Evolutionary conservation across 1,284 basidiomycete genomes (phyloP), one percentile per base, ranked within the genome.

Genomic region (Peniophora sp.): DNA sequence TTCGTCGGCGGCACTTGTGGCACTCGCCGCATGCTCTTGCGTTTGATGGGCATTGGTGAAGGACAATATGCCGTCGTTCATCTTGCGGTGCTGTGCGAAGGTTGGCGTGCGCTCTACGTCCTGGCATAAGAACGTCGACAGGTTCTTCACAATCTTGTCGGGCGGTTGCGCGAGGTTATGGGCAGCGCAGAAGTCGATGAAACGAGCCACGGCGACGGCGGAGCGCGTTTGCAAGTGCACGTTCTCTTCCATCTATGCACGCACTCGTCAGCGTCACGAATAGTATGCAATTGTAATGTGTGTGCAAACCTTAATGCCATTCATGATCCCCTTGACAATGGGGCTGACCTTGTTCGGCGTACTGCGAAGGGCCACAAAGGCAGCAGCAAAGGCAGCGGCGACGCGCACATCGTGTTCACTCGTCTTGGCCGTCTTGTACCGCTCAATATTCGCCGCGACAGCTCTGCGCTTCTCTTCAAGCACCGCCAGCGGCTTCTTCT

Each of bases 301-400:
- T 14, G 24, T 23, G 53, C 74, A 49, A 47, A 89, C 92, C 80
- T 98, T 99, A 72, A 99, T 88, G 35, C 93, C 92, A 57, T 96
- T 97, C 89, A 98, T 99, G 57, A 99, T 85, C 36, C 92, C 93
- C 67, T 97, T 93, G 49, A 99, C 94, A 44, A 99, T 85, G 0
- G 90, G 96, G 57, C 93, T 97, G 55, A 99, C 85, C 71, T 98
- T 99, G 55, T 92, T 82, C 0, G 95, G 94, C 35, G 91, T 84
- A 35, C 81, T 81, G 60, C 79, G 77, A 55, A 96, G 81, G 3
- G 91, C 85, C 17, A 99, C 88, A 56, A 96, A 88, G 0, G 96
- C 93, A 2, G 89, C 87, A 11, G 95, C 92, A 58, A 97, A 88
- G 0, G 91, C 83, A 9, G 97, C 92, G 9, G 83, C 85, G 12